Conservation (phyloP, 2,329 filamentous ascomycete species). For the Ramichloridium luteum region DNA sequence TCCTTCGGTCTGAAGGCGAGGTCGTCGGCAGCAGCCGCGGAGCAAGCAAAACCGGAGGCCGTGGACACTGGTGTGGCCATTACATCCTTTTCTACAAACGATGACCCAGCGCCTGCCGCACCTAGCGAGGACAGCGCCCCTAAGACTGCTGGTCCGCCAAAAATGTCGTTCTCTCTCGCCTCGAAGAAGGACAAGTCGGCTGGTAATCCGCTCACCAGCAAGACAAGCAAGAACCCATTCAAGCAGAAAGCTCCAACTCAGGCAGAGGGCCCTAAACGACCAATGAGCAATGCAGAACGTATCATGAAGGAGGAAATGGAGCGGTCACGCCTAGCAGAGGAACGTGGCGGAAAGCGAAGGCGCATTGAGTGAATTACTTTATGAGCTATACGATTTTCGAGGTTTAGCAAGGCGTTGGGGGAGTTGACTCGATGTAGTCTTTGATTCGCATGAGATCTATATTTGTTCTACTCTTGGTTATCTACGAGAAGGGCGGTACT, state of each 20-base stretch:
- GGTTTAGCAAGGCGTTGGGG: conserved; percentile 11
- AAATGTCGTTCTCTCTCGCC: conserved; percentile 54
- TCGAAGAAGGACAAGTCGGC: conserved; percentile 47
- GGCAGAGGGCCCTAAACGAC: conserved; percentile 52
- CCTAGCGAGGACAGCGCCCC: conserved; percentile 9
- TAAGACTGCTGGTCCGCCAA: conserved; percentile 24
- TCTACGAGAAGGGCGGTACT: too few species aligned
- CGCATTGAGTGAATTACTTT: conserved; percentile 13
- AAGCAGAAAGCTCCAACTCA: conserved; percentile 51
- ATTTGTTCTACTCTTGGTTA: too few species aligned
- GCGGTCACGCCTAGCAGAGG: conserved; percentile 27
- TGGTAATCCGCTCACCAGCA: conserved; percentile 62
- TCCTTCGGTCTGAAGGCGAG: conserved; percentile 24
- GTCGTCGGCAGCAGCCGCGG: conserved; percentile 10
- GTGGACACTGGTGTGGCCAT: conserved; percentile 16
- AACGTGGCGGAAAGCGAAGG: conserved; percentile 18
- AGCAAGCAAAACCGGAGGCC: conserved; percentile 7
- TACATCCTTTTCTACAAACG: conserved; percentile 19
- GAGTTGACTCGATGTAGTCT: too few species aligned
- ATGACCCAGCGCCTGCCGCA: conserved; percentile 12
- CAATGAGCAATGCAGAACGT: conserved; percentile 75
- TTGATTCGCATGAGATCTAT: too few species aligned
- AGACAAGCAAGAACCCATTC: conserved; percentile 64
- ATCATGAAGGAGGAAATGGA: conserved; percentile 61
- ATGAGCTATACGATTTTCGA: too few species aligned